Conservation (phyloP, 306 rosid species). For the Cicer pinnatifidum region DNA sequence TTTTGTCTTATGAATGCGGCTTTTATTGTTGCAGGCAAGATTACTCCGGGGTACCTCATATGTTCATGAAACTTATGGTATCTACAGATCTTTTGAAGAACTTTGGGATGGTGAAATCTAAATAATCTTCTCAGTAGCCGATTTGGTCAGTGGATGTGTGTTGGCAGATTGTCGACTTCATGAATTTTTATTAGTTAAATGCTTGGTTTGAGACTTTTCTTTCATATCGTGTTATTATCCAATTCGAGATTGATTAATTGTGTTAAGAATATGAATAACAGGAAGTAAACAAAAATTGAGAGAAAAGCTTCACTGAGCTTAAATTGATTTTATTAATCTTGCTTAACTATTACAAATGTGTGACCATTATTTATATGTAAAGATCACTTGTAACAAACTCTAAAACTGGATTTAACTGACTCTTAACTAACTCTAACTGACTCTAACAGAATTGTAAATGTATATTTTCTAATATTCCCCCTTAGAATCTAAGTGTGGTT, state of each 20-base stretch:
- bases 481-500: no score
- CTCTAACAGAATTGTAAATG: no score
- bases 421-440: no score
- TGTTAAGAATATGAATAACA: no score
- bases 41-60: constrained; percentile 55
- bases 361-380: no score
- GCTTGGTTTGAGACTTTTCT: constrained; percentile 1
- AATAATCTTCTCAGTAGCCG: constrained; percentile 20
- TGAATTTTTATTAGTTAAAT: not conserved
- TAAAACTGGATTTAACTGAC: no score
- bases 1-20: constrained; percentile 28
- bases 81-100: constrained; percentile 60
- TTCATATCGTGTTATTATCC: not conserved
- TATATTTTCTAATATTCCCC: no score
- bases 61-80: constrained; percentile 62
- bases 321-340: no score
- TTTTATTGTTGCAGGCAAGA: constrained; percentile 63
- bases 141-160: not conserved
- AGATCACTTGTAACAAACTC: no score
- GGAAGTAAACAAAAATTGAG: no score
- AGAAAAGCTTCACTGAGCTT: no score
- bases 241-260: not conserved
- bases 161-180: not conserved
- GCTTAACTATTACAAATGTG: no score
- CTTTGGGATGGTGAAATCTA: constrained; percentile 88